These are phyloP conservation scores for Monascus ruber DNA, from an alignment of 2,329 filamentous ascomycete species.

Conservation along the genomic window DNA sequence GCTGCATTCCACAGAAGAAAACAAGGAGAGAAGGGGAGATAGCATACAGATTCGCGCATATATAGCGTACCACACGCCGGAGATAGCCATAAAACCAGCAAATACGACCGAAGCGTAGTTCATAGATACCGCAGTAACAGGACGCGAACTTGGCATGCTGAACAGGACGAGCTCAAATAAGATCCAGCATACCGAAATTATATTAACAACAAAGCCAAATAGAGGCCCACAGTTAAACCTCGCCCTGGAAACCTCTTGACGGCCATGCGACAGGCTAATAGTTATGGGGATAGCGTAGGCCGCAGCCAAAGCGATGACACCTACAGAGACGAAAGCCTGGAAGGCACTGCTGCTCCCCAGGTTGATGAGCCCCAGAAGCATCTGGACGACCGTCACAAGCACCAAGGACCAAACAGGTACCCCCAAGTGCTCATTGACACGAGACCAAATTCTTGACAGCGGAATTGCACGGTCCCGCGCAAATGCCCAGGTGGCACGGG, in stretches of 20 bases:
- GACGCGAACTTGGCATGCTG: constrained; percentile 42
- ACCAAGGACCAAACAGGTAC: constrained; percentile 33
- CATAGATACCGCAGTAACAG: constrained; percentile 42
- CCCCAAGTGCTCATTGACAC: constrained; percentile 22
- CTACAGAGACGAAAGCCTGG: constrained; percentile 42
- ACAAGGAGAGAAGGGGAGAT: not conserved
- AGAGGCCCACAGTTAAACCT: constrained; percentile 36
- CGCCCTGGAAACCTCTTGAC: constrained; percentile 38
- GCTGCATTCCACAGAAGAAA: no score
- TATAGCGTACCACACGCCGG: constrained; percentile 39
- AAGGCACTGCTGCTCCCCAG: constrained; percentile 38
- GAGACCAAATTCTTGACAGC: constrained; percentile 25
- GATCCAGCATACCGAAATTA: constrained; percentile 41
- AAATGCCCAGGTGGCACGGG: constrained; percentile 36
- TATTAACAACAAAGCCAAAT: constrained; percentile 37
- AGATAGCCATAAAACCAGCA: constrained; percentile 42
- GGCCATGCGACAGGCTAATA: constrained; percentile 38
- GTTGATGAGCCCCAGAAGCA: constrained; percentile 41
- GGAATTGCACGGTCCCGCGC: constrained; percentile 36
- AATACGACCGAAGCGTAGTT: constrained; percentile 51
- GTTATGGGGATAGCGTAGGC: constrained; percentile 47
- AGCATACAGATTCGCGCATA: constrained; percentile 42
- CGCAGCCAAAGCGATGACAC: constrained; percentile 45
- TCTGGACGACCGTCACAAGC: constrained; percentile 35
- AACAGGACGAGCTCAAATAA: constrained; percentile 43